Conservation (phyloP, 176 grass and related monocot genomes). For the Eragrostis curvula region DNA sequence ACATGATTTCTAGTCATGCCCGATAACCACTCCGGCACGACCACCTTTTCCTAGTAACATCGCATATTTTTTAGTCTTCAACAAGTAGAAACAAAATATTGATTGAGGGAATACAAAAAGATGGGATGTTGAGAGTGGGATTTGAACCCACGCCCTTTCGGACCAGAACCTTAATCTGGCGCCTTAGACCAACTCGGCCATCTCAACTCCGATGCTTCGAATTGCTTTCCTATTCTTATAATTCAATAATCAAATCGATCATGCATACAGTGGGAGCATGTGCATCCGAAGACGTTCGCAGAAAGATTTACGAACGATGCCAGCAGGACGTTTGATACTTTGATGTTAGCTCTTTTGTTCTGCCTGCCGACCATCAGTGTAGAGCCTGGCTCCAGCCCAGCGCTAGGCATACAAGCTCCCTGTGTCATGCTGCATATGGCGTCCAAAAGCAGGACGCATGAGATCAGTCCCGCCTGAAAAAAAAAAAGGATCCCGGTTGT, state of each 20-base stretch:
- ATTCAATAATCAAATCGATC: too few species aligned
- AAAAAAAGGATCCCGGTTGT: too few species aligned
- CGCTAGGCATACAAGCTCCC: background rate
- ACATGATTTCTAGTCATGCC: constrained; percentile 97
- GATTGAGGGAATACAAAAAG: too few species aligned
- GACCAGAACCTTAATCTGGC: constrained; percentile 82
- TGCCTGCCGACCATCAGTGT: background rate
- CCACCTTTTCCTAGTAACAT: constrained; percentile 36
- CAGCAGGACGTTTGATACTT: background rate
- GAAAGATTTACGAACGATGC: background rate
- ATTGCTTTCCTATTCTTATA: too few species aligned
- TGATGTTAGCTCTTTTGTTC: constrained; percentile 26
- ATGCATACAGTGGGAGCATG: too few species aligned
- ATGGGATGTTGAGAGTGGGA: constrained; percentile 33
- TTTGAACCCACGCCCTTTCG: constrained; percentile 89
- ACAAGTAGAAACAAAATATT: too few species aligned
- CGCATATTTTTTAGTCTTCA: too few species aligned
- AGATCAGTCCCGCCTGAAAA: background rate
- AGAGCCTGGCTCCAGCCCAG: background rate
- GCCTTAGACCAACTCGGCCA: constrained; percentile 95
- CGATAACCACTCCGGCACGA: constrained; percentile 94
- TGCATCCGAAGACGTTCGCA: background rate
- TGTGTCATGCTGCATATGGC: background rate
- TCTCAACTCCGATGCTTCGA: constrained; percentile 56
- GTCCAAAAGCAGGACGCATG: background rate